Conservation (phyloP, 2,329 filamentous ascomycete species). For the Nemania diffusa region DNA sequence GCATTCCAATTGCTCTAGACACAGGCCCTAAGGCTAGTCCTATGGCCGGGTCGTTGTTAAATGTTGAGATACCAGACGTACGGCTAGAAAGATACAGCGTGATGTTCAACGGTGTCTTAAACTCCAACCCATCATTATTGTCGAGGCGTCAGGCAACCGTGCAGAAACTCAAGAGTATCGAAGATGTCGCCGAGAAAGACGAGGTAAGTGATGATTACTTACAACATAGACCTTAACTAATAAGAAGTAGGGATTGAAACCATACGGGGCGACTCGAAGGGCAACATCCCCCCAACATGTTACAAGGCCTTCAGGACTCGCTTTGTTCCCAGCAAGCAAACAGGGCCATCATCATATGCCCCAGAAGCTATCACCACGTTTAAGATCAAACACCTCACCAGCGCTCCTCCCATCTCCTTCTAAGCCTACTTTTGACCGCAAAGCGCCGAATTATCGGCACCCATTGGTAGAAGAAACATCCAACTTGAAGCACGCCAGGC, state of each 20-base stretch:
- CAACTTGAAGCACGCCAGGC: constrained; percentile 30
- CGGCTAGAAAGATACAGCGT: constrained; percentile 89
- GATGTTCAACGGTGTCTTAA: constrained; percentile 85
- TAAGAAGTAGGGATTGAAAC: constrained; percentile 22
- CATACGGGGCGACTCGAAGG: constrained; percentile 49
- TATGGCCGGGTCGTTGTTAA: constrained; percentile 60
- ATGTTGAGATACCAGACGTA: constrained; percentile 83
- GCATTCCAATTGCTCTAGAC: constrained; percentile 42
- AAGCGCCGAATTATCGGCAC: constrained; percentile 36
- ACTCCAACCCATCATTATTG: constrained; percentile 60
- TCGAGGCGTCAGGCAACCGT: constrained; percentile 68
- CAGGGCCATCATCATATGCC: constrained; percentile 39
- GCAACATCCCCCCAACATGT: constrained; percentile 61
- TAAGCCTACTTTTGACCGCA: constrained; percentile 49
- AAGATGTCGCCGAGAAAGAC: constrained; percentile 56
- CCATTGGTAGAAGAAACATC: constrained; percentile 26
- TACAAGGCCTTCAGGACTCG: constrained; percentile 57
- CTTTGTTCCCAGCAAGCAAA: constrained; percentile 56
- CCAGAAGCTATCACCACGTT: constrained; percentile 52
- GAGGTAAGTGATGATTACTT: constrained; percentile 45
- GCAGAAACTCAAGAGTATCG: constrained; percentile 66
- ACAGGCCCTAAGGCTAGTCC: constrained; percentile 22
- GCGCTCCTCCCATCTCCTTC: constrained; percentile 59
- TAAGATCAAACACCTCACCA: constrained; percentile 67
- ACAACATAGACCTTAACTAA: constrained; percentile 29